Base-by-base conservation (phyloP, 1,284 basidiomycete species). In the Filobasidium uniguttulatum region DNA sequence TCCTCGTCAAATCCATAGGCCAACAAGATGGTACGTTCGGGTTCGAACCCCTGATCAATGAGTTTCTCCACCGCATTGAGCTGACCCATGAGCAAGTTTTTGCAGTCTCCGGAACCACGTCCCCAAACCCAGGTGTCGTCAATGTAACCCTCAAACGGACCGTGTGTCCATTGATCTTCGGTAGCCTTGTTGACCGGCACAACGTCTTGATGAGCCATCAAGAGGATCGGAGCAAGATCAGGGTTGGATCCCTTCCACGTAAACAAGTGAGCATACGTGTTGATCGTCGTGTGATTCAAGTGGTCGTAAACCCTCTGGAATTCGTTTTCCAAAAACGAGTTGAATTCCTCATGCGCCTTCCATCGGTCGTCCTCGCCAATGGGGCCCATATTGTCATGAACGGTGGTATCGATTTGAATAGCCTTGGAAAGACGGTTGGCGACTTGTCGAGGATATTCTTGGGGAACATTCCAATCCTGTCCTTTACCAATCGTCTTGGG, bases 121-220 rank as follows among this genome's bases (percentile, higher is more conserved):
- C 60, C 60, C 50, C 58, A 61, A 14, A 61, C 49, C 60, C 60
- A 60, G 9, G 56, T 54, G 3, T 46, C 50, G 29, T 57, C 57
- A 22, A 59, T 48, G 25, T 52, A 31, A 1, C 51, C 60, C 3
- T 50, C 48, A 36, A 59, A 60, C 1, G 60, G 60, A 2, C 55
- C 54, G 31, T 60, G 53, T 0, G 55, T 58, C 60, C 60, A 61
- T 20, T 44, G 26, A n/a, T 46, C 44, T 5, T 9, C 31, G 31
- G 75, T 75, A 19, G 62, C 61, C 12, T 64, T 62, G 30, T 71
- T 66, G 35, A 77, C 74, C 6, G 75, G 75, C 0, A 76, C 73
- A 0, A 72, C 72, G 57, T 75, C 74, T 55, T 63, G 58, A 56
- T 73, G 72, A 9, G 68, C 70, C 66, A 71, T 71, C 14, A 73